phyloP scores from a whole-genome alignment of 192 early-diverging fungal genomes.

The Coemansia biformis region DNA sequence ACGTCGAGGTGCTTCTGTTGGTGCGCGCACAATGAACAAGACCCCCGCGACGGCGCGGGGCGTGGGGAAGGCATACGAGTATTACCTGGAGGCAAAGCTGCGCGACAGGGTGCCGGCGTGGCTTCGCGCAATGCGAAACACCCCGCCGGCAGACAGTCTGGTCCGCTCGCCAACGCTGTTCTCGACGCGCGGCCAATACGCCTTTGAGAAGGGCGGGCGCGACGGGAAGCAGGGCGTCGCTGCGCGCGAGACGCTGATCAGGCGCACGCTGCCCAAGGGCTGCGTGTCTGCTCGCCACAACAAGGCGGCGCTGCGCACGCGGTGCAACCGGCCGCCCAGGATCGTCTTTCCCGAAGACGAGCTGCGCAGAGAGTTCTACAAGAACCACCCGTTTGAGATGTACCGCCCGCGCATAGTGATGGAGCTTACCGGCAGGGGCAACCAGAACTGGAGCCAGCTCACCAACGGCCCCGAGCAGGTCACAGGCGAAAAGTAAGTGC shows the following conservation, averaged over 20 bases:
- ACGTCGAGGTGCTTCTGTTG: no score
- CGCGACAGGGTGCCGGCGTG: constrained; percentile 41
- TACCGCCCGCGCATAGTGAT: constrained; percentile 63
- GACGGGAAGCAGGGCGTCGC: not conserved
- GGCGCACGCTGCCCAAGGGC: constrained; percentile 27
- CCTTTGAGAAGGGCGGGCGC: constrained; percentile 26
- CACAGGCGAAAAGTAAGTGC: constrained; percentile 82
- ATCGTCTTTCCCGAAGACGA: constrained; percentile 89
- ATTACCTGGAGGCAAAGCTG: constrained; percentile 31
- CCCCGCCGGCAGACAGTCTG: constrained; percentile 41
- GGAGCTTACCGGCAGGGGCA: constrained; percentile 55
- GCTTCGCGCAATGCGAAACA: constrained; percentile 42
- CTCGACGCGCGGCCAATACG: constrained; percentile 23
- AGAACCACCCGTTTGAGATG: constrained; percentile 90
- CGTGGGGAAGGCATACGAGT: constrained; percentile 32
- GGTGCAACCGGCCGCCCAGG: constrained; percentile 55
- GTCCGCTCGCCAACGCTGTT: constrained; percentile 48
- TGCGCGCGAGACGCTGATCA: constrained; percentile 2
- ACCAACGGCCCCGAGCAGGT: constrained; percentile 51
- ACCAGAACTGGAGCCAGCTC: constrained; percentile 54
- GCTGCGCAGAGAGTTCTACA: constrained; percentile 80
- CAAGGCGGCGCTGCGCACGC: constrained; percentile 58
- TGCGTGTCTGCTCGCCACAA: constrained; percentile 41
- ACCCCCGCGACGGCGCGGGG: constrained; percentile 33
- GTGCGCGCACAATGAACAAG: constrained; percentile 35